These are phyloP conservation scores for Globisporangium echinulatum DNA, from an alignment of 352 stramenopile species.

Conservation along the genomic window DNA sequence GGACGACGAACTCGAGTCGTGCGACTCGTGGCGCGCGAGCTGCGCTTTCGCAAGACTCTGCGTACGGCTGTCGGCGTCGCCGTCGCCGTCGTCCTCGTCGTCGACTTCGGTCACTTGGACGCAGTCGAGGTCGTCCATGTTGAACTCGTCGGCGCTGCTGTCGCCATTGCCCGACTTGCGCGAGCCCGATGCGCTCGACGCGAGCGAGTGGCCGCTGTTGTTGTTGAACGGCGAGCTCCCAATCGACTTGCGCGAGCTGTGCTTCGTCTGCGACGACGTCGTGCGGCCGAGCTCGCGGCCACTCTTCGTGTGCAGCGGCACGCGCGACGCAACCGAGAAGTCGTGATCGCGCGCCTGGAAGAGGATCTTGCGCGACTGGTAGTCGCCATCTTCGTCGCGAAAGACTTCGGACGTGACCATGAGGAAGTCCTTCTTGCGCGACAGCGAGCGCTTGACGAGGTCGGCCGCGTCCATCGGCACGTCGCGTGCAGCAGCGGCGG, in stretches of 20 bases:
- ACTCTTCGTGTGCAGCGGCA: constrained; percentile 64
- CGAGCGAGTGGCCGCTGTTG: constrained; percentile 32
- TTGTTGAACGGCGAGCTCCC: constrained; percentile 28
- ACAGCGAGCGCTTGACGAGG: constrained; percentile 79
- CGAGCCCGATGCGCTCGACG: constrained; percentile 26
- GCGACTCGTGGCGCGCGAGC: constrained; percentile 26
- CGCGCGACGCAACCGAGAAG: constrained; percentile 77
- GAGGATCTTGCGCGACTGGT: constrained; percentile 84
- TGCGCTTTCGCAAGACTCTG: constrained; percentile 15
- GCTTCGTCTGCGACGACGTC: constrained; percentile 34
- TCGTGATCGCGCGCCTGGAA: constrained; percentile 84
- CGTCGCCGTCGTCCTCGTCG: constrained; percentile 58
- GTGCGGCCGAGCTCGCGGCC: constrained; percentile 45
- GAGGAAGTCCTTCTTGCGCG: constrained; percentile 85
- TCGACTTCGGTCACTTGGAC: constrained; percentile 71
- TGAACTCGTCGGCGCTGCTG: constrained; percentile 40
- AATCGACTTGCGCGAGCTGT: constrained; percentile 51
- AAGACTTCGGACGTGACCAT: constrained; percentile 90
- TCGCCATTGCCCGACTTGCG: constrained; percentile 29
- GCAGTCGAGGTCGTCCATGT: constrained; percentile 72
- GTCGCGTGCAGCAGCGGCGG: not conserved
- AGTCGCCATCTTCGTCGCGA: constrained; percentile 75
- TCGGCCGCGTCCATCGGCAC: constrained; percentile 42
- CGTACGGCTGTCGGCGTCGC: constrained; percentile 19
- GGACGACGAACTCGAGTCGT: constrained; percentile 4